Evolutionary conservation across 495 filamentous ascomycete genomes (phyloP), one percentile per base, ranked within the genome.

Genomic region (Lophiotrema nucula): DNA sequence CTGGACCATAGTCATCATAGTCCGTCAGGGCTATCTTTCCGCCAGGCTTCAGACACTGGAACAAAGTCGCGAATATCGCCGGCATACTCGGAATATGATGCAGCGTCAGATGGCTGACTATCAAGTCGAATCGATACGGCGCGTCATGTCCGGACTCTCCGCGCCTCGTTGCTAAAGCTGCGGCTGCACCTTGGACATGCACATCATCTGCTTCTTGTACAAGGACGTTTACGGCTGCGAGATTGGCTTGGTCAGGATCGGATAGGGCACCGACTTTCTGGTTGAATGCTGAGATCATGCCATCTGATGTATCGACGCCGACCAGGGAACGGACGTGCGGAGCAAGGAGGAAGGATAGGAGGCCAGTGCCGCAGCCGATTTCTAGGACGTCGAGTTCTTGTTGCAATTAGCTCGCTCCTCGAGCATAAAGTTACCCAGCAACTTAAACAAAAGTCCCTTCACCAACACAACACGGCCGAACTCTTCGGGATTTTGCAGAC

Each of bases 341-440:
- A 0, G 78, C 74, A 23, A 82, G 67, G 2, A 60, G 67, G 15
- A 79, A 71, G 1, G 77, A 79, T 1, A 83, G 70, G 4, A 81
- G 70, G 43, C 80, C 80, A 11, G 80, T 83, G 19, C 80, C 80
- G 62, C 80, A 81, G 51, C 80, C 80, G 13, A 83, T 76, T 67
- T 83, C 80, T 18, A 83, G 74, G 15, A 82, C 73, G 49, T 81
- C 64, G 42, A 68, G 52, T 13, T 66, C 64, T 66, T 21, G 23
- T 23, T 37, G 22, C 25, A 0, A 12, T 37, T 6, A 25, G 16
- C 6, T 11, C 6, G 39, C 10, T 21, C 19, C 31, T n/a, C n/a
- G n/a, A 35, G 15, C 31, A 35, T 35, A 8, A 35, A 35, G 31
- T 35, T n/a, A n/a, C n/a, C n/a, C n/a, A n/a, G 31, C 15, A 15